Evolutionary conservation across 1,284 basidiomycete genomes (phyloP).

Genomic region (Golubevia pallescens): DNA sequence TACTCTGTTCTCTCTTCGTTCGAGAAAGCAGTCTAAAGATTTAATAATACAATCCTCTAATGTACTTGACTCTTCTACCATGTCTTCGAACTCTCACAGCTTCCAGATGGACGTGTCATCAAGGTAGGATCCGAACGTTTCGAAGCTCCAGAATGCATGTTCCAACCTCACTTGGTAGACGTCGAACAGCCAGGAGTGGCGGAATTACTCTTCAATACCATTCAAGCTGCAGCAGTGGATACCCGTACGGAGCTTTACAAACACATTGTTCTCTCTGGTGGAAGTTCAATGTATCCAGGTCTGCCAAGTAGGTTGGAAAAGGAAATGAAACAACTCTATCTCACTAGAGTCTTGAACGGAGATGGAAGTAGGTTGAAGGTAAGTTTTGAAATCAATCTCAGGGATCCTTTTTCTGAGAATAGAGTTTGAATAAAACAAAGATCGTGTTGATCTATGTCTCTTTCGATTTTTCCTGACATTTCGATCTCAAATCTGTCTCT

Average conservation of each 20-base stretch:
- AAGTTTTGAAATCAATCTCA: no score
- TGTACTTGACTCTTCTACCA: not conserved
- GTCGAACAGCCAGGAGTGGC: constrained; percentile 96
- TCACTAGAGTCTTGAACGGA: constrained; percentile 84
- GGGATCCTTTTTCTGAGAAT: not conserved
- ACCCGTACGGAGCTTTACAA: constrained; percentile 92
- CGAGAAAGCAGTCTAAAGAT: no score
- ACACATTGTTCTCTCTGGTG: constrained; percentile 95
- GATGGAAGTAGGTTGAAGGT: constrained; percentile 86
- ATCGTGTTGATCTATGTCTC: not conserved
- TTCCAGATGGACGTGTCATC: constrained; percentile 94
- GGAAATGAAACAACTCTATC: constrained; percentile 98
- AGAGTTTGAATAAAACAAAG: not conserved
- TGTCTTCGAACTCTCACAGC: constrained; percentile 67
- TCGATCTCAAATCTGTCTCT: not conserved
- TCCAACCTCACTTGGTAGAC: constrained; percentile 97
- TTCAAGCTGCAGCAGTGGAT: constrained; percentile 90
- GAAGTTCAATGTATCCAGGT: constrained; percentile 94
- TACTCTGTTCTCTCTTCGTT: no score
- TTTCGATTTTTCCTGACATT: not conserved
- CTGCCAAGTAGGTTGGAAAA: constrained; percentile 95
- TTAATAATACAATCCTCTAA: no score
- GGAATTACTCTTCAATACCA: constrained; percentile 95
- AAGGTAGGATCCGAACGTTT: constrained; percentile 99
- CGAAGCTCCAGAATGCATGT: constrained; percentile 99